Evolutionary conservation across 106 monocot genomes (phyloP).

Genomic region (Dendrobium chrysotoxum): DNA sequence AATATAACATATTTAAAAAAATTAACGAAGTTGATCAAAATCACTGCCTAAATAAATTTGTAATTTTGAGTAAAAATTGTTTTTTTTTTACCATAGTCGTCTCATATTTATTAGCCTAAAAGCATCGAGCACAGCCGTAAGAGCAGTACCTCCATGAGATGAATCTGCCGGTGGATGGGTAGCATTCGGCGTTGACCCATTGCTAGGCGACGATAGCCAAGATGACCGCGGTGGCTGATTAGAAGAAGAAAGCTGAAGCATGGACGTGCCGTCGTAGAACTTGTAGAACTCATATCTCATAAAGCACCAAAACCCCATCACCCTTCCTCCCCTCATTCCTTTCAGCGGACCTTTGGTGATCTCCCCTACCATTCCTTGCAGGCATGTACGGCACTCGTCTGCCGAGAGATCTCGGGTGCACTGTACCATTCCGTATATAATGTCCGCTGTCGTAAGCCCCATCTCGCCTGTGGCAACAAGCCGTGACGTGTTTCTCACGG

Average conservation of each 20-base stretch:
- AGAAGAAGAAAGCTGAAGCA: neutral
- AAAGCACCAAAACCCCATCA: conserved; percentile 21
- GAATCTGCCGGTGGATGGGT: too few relatives aligned
- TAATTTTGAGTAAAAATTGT: too few relatives aligned
- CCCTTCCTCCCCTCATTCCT: conserved; percentile 15
- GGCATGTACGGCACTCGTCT: conserved; percentile 17
- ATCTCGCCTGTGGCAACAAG: conserved; percentile 11
- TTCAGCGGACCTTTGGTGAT: neutral
- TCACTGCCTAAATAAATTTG: too few relatives aligned
- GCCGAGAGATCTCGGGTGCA: conserved; percentile 26
- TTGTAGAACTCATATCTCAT: conserved; percentile 21
- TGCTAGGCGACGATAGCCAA: too few relatives aligned
- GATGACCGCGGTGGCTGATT: too few relatives aligned
- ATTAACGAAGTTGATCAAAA: too few relatives aligned
- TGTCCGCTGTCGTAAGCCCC: neutral
- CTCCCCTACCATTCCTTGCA: neutral
- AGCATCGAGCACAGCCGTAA: too few relatives aligned
- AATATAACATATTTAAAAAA: too few relatives aligned
- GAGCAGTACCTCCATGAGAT: too few relatives aligned
- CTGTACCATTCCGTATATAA: conserved; percentile 30
- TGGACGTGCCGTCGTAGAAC: conserved; percentile 15
- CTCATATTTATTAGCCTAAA: too few relatives aligned
- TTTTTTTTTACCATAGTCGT: too few relatives aligned
- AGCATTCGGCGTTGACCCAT: too few relatives aligned
- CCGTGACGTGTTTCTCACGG: conserved; percentile 1